phyloP scores from a whole-genome alignment of 2,329 filamentous ascomycete species.

The Diaporthe batatas region DNA sequence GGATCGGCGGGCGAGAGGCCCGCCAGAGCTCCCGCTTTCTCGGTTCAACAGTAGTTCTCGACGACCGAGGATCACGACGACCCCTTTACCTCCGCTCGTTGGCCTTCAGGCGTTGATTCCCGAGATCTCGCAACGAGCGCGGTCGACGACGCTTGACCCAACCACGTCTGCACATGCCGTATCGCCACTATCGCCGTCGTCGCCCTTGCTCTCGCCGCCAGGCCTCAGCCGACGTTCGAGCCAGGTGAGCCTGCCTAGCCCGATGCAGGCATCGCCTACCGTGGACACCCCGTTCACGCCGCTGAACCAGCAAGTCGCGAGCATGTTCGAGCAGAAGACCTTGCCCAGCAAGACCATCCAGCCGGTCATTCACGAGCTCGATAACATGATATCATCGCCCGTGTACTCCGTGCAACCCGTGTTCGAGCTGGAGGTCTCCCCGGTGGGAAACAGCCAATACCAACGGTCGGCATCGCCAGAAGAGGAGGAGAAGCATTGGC shows the following conservation, averaged over 20 bases:
- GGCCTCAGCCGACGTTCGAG: conserved; percentile 30
- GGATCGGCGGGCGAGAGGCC: background rate
- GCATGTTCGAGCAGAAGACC: conserved; percentile 32
- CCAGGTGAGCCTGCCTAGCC: conserved; percentile 32
- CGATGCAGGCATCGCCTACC: conserved; percentile 17
- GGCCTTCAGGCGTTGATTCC: conserved; percentile 30
- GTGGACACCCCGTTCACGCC: conserved; percentile 37
- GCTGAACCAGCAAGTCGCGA: conserved; percentile 22
- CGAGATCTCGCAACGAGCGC: conserved; percentile 11
- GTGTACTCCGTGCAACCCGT: conserved; percentile 10
- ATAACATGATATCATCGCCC: conserved; percentile 18
- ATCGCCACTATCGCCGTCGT: conserved; percentile 25
- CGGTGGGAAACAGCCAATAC: conserved; percentile 1
- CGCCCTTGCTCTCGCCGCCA: conserved; percentile 20
- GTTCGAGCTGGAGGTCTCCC: conserved; percentile 13
- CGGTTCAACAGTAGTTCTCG: conserved; percentile 19
- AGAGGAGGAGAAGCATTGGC: conserved; percentile 30
- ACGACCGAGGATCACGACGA: conserved; percentile 35
- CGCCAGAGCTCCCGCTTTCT: conserved; percentile 15
- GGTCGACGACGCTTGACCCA: background rate
- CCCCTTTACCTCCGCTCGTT: conserved; percentile 25
- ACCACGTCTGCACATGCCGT: background rate
- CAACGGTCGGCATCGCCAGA: background rate
- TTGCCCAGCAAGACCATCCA: conserved; percentile 38
- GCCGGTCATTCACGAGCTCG: conserved; percentile 30